Conservation (phyloP, 768 basidiomycete genomes). For the Lactarius deliciosus region DNA sequence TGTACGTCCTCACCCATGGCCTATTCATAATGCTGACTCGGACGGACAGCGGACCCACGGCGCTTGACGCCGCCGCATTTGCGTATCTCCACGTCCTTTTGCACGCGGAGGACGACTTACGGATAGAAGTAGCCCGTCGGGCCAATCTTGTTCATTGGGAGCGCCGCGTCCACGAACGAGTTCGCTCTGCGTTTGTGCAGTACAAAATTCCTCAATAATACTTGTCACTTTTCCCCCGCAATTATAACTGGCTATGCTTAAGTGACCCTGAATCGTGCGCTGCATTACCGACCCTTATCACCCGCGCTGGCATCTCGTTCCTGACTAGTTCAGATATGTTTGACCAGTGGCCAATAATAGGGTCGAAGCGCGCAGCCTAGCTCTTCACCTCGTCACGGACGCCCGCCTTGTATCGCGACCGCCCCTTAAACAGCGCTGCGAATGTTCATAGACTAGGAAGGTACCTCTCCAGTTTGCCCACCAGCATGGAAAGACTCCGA, state of each 20-base stretch:
- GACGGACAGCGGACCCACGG: constrained; percentile 62
- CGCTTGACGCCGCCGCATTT: constrained; percentile 79
- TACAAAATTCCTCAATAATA: constrained; percentile 10
- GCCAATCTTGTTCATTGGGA: constrained; percentile 85
- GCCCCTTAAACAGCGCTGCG: background rate
- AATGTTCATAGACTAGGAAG: background rate
- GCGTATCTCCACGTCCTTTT: constrained; percentile 76
- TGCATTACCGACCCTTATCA: constrained; percentile 3
- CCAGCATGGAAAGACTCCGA: background rate
- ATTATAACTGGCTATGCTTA: constrained; percentile 3
- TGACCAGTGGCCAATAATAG: background rate
- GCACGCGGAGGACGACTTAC: constrained; percentile 44
- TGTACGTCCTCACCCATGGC: constrained; percentile 43
- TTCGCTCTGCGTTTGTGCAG: constrained; percentile 47
- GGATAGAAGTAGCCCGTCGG: constrained; percentile 65
- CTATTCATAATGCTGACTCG: constrained; percentile 4
- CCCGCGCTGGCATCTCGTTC: constrained; percentile 1
- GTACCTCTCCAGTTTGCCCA: background rate
- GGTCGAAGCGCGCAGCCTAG: background rate
- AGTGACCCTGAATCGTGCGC: background rate
- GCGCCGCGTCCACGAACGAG: constrained; percentile 57
- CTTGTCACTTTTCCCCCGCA: background rate
- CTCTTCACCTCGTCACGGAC: constrained; percentile 2
- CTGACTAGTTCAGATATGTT: background rate
- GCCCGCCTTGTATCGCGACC: background rate